Percentiles rank a stretch among this genome's conserved stretches.
Evolutionary conservation across 371 early-diverging fungal species (phyloP).

Genomic region (Syncephalastrum sp.): DNA sequence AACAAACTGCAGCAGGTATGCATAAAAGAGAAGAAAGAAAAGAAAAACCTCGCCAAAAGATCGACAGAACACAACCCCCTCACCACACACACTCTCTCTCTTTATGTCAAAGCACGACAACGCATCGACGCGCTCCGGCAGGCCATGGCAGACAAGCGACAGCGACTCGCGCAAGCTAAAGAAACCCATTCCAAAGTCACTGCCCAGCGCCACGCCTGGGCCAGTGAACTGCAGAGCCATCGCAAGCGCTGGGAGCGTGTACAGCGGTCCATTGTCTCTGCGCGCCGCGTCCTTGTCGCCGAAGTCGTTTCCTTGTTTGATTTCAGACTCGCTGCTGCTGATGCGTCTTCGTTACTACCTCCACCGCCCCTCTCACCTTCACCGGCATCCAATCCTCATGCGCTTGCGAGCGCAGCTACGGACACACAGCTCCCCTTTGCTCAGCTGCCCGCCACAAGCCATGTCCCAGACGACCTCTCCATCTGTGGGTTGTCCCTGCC

Average conservation of each 20-base stretch:
- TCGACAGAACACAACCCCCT: too few relatives aligned
- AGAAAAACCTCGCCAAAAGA: too few relatives aligned
- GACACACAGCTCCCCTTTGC: constrained; percentile 16
- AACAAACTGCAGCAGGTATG: constrained; percentile 8
- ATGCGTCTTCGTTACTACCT: background rate
- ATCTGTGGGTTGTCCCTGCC: constrained; percentile 55
- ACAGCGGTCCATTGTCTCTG: constrained; percentile 35
- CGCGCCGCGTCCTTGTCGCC: constrained; percentile 51
- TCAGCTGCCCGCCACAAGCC: constrained; percentile 1
- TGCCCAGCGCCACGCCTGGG: constrained; percentile 24
- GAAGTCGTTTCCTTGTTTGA: constrained; percentile 61
- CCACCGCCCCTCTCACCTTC: background rate
- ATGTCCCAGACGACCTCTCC: constrained; percentile 45
- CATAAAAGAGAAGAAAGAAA: background rate
- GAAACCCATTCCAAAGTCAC: constrained; percentile 13
- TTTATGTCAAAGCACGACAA: constrained; percentile 15
- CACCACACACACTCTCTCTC: too few relatives aligned
- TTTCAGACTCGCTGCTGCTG: constrained; percentile 27
- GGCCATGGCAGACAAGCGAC: constrained; percentile 20
- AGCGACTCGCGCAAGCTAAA: constrained; percentile 16
- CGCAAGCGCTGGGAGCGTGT: constrained; percentile 36
- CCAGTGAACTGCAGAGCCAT: constrained; percentile 31
- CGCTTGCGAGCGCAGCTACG: background rate
- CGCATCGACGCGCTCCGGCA: constrained; percentile 21
- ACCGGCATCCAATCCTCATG: constrained; percentile 1